Base-by-base conservation (phyloP, 805 yeast species). In the Ogataea wickerhamii region DNA sequence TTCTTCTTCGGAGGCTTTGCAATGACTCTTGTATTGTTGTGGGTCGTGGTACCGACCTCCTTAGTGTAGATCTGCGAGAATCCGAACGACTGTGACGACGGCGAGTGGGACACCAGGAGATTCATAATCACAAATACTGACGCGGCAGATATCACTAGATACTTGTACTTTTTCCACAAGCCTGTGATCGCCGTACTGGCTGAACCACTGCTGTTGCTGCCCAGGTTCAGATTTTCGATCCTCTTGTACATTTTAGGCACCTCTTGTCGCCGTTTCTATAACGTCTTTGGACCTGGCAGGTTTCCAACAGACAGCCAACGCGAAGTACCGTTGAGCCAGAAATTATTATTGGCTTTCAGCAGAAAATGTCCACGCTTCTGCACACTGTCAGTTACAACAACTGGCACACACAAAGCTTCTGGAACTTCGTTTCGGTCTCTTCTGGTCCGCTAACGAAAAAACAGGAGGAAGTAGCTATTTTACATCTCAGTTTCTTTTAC, bases 1-100 rank as follows among this genome's bases (percentile, higher is more conserved):
- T 60, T 55, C 34, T 55, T 60, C 19, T 42, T 42, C 21, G 55
- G 55, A 3, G 56, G 51, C 32, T 38, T 49, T 4, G 44, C 18
- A 23, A 44, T 32, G 8, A 36, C 18, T 7, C 36, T 20, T 12
- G 48, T 43, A 23, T 25, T 38, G 37, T 47, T 47, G 32, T 47
- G 42, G 7, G 39, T 23, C 6, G 41, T 32, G 7, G 43, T 36
- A 24, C 43, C 52, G 30, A 36, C 45, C 5, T 45, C 52, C 36
- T 45, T 45, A n/a, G 49, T 41, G 39, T 52, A 52, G 25, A 43
- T 41, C 26, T 47, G 48, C 3, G 44, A 36, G 4, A 49, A 32
- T 24, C 34, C 40, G 36, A 47, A 47, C 27, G 50, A 22, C 18
- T 44, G 41, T 5, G 32, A 36, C 12, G 19, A 37, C 12, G 34